Base-by-base conservation (phyloP, 2,329 filamentous ascomycete genomes). In the Verticillium isaacii region DNA sequence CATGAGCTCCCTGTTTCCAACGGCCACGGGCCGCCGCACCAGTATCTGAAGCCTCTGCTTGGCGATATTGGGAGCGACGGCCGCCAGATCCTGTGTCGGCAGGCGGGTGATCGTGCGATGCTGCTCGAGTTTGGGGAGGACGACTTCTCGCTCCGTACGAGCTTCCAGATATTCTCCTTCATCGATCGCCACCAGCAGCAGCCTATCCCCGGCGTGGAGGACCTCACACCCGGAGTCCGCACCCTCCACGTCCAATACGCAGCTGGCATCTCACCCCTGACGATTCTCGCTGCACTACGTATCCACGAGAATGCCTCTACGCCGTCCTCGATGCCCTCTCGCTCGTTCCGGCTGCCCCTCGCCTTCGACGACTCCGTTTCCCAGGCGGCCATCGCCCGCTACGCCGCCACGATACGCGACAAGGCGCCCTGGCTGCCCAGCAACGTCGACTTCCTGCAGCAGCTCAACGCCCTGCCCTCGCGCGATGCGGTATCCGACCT, bases 401-500 rank as follows among this genome's bases (percentile, higher is more conserved):
- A 89, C 70, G 82, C 82, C 68, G 82, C 83, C 29, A 88, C 85
- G 0, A 85, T 87, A 64, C 79, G 87, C 7, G 79, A 82, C 1
- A 80, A 85, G 57, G 87, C 87, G 0, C 80, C 84, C 0, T 89
- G 87, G 68, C 76, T 89, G 0, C 87, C 87, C 0, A 83, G 85
- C 65, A 88, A 88, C 60, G 76, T 88, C 50, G 77, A 82, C 1
- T 89, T 89, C 61, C 64, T 79, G 2, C 69, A 73, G 58, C 63
- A 67, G 54, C 65, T 76, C 12, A 77, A 77, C 62, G 73, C 69
- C 0, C 63, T 75, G 17, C 41, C 52, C n/a, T 50, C 59, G 36
- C 59, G 56, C 9, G 64, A 68, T 2, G 66, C 69, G 1, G 65
- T 77, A 11, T 66, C 68, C 3, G 50, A 64, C 3, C 32, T 72